Conservation (phyloP, 805 yeast genomes). For the Ascoidea asiatica region DNA sequence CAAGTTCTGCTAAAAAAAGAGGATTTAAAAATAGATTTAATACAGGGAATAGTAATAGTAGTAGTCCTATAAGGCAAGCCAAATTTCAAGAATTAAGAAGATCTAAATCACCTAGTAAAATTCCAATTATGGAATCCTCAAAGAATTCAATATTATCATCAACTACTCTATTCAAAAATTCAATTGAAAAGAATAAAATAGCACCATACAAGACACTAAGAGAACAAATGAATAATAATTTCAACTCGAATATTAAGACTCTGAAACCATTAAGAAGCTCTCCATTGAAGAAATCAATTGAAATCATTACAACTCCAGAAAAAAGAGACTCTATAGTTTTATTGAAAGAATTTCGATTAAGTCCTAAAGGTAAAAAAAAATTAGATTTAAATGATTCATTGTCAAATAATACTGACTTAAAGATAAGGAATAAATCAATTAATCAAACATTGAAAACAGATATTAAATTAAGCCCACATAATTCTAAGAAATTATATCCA, state of each 20-base stretch:
- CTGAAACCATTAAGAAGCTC: not conserved
- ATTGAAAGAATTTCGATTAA: not conserved
- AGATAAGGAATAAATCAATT: too few species aligned
- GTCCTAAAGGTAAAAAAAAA: not conserved
- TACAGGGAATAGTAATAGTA: not conserved
- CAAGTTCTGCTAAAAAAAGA: not conserved
- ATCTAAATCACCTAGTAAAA: too few species aligned
- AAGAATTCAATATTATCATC: not conserved
- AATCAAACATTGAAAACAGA: too few species aligned
- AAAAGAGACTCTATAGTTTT: not conserved
- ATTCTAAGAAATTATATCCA: too few species aligned
- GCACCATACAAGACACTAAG: too few species aligned
- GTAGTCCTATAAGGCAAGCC: too few species aligned
- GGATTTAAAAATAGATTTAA: not conserved
- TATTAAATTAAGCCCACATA: too few species aligned
- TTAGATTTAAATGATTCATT: too few species aligned
- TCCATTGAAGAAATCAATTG: not conserved
- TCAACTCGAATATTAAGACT: too few species aligned
- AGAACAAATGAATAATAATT: too few species aligned
- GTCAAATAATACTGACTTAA: too few species aligned
- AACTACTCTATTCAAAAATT: not conserved
- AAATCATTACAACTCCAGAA: too few species aligned
- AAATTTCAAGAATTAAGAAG: not conserved
- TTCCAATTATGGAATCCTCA: not conserved
- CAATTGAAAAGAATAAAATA: not conserved